Evolutionary conservation across 2,329 filamentous ascomycete genomes (phyloP), one percentile per base, ranked within the genome.

Genomic region (Hypoxylon sp.): DNA sequence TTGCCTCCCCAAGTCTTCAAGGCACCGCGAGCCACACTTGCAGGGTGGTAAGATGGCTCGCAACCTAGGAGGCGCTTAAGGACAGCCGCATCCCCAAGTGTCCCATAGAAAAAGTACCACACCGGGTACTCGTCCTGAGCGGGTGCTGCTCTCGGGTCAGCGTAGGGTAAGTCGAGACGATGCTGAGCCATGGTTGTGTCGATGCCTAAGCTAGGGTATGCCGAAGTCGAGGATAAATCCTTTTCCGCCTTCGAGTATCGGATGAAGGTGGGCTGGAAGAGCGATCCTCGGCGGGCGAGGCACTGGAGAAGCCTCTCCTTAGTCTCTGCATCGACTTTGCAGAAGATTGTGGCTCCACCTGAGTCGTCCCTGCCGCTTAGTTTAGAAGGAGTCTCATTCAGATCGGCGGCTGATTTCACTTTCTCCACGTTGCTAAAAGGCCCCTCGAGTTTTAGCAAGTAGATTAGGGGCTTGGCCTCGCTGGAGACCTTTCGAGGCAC

Each of bases 101-200:
- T 82, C 11, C 80, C 79, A 65, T 83, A 82, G 66, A 82, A 82
- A 71, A 82, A 83, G 65, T 82, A 82, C 75, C 77, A 81, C 0
- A 84, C 78, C 0, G 74, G 76, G 43, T 67, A 73, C 46, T 74
- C 48, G 28, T 51, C 43, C 38, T 66, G 69, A 3, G 60, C 25
- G 1, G 67, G 71, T 17, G 14, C 3, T 13, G 53, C 14, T 5
- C 21, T 36, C 1, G 13, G 30, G 14, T 59, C 45, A 5, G 17
- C 6, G 7, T 17, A 10, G 55, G 23, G 23, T 23, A 5, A 25
- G 11, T 17, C 9, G 14, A 5, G 43, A 13, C 55, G 55, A 21
- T 58, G 43, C 13, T 58, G 55, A 4, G 55, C 43, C 43, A 58
- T 34, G 13, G 55, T 58, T 3, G 43, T 58, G 55, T 58, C 55